Conservation (phyloP, 495 filamentous ascomycete species). For the Aspergillus biplanus region DNA sequence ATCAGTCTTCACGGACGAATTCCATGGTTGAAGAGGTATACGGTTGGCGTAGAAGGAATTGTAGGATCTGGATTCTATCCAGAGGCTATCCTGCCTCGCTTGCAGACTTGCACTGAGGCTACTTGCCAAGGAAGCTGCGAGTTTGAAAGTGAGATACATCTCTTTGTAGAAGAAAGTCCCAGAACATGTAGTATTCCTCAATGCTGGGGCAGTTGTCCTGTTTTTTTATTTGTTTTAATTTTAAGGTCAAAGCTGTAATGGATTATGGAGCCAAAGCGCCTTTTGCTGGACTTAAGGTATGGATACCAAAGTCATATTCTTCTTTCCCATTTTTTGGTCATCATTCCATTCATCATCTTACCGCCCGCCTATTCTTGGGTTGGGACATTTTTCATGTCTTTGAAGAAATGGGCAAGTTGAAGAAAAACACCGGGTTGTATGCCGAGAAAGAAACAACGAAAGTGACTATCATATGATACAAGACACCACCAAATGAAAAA, state of each 20-base stretch:
- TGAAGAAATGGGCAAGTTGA: no score
- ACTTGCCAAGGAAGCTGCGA: constrained; percentile 37
- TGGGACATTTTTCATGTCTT: neutral
- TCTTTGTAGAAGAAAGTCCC: neutral
- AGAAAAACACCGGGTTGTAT: no score
- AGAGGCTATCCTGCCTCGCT: constrained; percentile 44
- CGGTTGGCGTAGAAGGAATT: constrained; percentile 50
- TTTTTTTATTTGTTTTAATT: no score
- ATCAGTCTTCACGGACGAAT: constrained; percentile 35
- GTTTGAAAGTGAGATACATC: constrained; percentile 61
- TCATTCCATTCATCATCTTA: neutral
- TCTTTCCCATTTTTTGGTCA: no score
- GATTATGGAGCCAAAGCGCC: neutral
- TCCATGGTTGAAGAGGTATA: constrained; percentile 57
- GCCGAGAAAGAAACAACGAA: no score
- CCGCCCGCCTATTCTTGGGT: neutral
- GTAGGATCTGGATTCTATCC: constrained; percentile 33
- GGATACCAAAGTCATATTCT: no score
- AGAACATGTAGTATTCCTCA: no score
- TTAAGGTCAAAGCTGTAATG: neutral
- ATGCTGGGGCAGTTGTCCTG: no score
- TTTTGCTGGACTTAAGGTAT: no score
- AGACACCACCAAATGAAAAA: neutral
- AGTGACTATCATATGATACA: constrained; percentile 13
- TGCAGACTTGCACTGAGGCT: constrained; percentile 56